These are phyloP conservation scores for Pistacia vera DNA, from an alignment of 345 rosid species.

Conservation along the genomic window DNA sequence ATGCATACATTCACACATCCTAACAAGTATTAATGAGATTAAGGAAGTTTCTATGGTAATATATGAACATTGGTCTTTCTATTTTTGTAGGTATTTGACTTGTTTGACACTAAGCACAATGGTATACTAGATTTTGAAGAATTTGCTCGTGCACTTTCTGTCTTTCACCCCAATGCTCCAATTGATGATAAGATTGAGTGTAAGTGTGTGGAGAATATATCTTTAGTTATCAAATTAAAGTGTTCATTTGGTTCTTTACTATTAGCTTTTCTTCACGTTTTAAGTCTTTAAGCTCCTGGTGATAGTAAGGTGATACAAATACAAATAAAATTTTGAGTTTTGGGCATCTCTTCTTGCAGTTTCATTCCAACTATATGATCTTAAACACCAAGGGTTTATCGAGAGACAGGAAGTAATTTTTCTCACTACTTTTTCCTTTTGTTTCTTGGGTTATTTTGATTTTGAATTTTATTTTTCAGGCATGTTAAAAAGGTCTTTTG, in stretches of 20 bases:
- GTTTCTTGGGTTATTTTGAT: slow-evolving; percentile 5
- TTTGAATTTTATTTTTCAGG: not conserved
- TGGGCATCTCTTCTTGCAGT: slow-evolving; percentile 47
- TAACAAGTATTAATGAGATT: not conserved
- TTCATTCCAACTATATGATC: slow-evolving; percentile 89
- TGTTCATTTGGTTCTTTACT: not conserved
- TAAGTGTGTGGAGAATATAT: slow-evolving; percentile 28
- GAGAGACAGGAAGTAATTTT: slow-evolving; percentile 74
- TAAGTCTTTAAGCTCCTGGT: not conserved
- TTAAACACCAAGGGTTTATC: slow-evolving; percentile 88
- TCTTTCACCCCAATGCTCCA: slow-evolving; percentile 89
- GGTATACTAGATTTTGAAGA: slow-evolving; percentile 88
- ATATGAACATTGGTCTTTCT: not conserved
- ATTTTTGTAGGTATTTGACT: slow-evolving; percentile 76
- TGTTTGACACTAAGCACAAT: slow-evolving; percentile 85
- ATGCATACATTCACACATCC: not conserved
- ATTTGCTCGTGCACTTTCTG: slow-evolving; percentile 83
- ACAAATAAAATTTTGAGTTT: slow-evolving; percentile 4
- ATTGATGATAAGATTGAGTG: slow-evolving; percentile 85
- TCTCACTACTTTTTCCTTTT: not conserved
- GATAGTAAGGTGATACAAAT: not conserved
- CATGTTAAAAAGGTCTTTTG: not conserved
- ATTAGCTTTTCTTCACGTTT: slow-evolving; percentile 1
- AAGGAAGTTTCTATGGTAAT: not conserved
- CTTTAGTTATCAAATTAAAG: not conserved